phyloP scores from a whole-genome alignment of 1,284 basidiomycete genomes.

The Cutaneotrichosporon sp. region DNA sequence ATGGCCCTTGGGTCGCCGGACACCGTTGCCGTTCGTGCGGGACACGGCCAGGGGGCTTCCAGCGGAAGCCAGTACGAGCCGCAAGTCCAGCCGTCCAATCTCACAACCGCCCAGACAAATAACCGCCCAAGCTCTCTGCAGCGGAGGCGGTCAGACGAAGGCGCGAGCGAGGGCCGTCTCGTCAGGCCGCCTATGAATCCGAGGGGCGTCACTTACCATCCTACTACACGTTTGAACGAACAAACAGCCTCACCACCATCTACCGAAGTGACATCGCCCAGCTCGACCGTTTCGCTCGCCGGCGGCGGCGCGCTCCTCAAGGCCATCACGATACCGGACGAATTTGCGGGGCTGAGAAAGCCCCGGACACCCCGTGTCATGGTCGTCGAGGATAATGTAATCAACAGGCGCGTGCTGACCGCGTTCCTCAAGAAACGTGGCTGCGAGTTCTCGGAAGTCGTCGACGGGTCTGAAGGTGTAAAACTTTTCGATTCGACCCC shows the following conservation, averaged over 20 bases:
- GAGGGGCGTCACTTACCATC: not conserved
- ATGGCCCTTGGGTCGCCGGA: not conserved
- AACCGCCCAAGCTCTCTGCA: too few species aligned
- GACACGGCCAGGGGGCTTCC: not conserved
- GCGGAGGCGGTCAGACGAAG: conserved; percentile 4
- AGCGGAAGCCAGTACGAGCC: not conserved
- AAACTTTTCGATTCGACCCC: conserved; percentile 67
- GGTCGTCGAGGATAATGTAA: conserved; percentile 77
- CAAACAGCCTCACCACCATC: not conserved
- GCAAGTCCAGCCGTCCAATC: not conserved
- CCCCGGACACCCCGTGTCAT: conserved; percentile 54
- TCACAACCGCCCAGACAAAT: too few species aligned
- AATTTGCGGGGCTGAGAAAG: conserved; percentile 33
- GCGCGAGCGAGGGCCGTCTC: not conserved
- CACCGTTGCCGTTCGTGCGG: too few species aligned
- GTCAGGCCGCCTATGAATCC: not conserved
- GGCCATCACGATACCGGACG: conserved; percentile 40
- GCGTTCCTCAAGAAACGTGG: conserved; percentile 69
- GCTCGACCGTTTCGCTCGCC: conserved; percentile 49
- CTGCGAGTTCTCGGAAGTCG: conserved; percentile 70
- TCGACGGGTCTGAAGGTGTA: conserved; percentile 79
- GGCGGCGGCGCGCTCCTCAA: conserved; percentile 53
- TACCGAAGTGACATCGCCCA: not conserved
- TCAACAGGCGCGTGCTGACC: conserved; percentile 54
- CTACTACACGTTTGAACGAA: too few species aligned